These are phyloP conservation scores for Spongospora subterranea DNA, from an alignment of 208 protist genomes.

Conservation along the genomic window DNA sequence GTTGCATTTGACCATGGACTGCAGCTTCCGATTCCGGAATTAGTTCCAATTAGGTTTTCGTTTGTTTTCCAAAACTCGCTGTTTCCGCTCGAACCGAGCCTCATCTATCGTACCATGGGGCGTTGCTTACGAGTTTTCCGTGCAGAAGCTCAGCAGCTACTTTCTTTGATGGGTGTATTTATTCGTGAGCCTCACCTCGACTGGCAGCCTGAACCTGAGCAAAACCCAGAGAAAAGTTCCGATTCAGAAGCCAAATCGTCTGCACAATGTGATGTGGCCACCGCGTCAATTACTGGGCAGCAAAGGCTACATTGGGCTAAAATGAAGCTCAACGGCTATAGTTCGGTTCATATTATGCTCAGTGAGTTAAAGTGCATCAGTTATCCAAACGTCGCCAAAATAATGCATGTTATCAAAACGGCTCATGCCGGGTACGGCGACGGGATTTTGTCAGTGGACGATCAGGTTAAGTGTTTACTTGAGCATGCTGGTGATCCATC, in stretches of 20 bases:
- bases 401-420: background rate
- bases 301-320: background rate
- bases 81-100: background rate
- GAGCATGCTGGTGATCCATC: background rate
- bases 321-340: slow-evolving; percentile 4
- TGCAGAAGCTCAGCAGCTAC: background rate
- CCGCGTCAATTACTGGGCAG: background rate
- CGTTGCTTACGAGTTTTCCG: background rate
- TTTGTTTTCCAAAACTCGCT: background rate
- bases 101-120: background rate
- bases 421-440: background rate
- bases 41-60: slow-evolving; percentile 68
- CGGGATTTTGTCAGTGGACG: background rate
- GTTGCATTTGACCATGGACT: slow-evolving; percentile 70
- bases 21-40: slow-evolving; percentile 51
- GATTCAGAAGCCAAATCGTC: background rate
- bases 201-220: background rate
- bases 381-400: background rate
- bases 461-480: slow-evolving; percentile 51
- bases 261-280: background rate
- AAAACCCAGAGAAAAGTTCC: background rate
- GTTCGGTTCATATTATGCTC: slow-evolving; percentile 28
- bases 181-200: slow-evolving; percentile 55
- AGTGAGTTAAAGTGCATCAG: background rate
- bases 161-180: slow-evolving; percentile 62